Evolutionary conservation across 768 basidiomycete genomes (phyloP).

Genomic region (Lentinus tigrinus): DNA sequence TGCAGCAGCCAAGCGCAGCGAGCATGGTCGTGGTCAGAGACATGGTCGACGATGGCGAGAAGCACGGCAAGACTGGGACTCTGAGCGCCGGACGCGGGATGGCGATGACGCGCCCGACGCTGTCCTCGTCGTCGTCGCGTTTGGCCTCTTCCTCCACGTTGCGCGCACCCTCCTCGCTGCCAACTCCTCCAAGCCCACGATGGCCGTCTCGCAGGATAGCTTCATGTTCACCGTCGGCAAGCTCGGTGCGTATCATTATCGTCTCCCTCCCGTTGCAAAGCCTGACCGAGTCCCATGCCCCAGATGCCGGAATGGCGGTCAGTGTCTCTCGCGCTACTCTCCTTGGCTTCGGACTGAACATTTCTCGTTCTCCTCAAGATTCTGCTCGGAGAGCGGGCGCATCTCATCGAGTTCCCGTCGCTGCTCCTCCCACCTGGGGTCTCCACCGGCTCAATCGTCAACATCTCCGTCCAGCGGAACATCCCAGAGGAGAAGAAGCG

Average conservation of each 20-base stretch:
- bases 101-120: neutral
- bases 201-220: conserved; percentile 52
- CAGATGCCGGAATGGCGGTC: conserved; percentile 95
- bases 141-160: neutral
- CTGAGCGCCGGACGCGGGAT: neutral
- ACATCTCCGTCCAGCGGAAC: conserved; percentile 93
- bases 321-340: conserved; percentile 10
- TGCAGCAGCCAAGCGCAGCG: no score
- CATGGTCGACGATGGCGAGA: neutral
- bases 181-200: conserved; percentile 16
- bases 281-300: neutral
- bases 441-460: conserved; percentile 92
- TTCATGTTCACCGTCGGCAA: conserved; percentile 95
- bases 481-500: conserved; percentile 78
- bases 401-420: conserved; percentile 97
- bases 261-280: neutral
- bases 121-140: neutral
- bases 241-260: conserved; percentile 61
- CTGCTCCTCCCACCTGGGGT: conserved; percentile 91
- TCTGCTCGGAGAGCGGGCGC: conserved; percentile 88
- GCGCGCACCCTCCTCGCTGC: neutral
- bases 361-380: conserved; percentile 50
- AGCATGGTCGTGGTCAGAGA: neutral
- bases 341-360: conserved; percentile 17
- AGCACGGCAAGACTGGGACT: neutral